Percentiles rank a stretch among this genome's conserved stretches.
Evolutionary conservation across 1,284 basidiomycete species (phyloP).

Genomic region (Porogramme epimiltina): DNA sequence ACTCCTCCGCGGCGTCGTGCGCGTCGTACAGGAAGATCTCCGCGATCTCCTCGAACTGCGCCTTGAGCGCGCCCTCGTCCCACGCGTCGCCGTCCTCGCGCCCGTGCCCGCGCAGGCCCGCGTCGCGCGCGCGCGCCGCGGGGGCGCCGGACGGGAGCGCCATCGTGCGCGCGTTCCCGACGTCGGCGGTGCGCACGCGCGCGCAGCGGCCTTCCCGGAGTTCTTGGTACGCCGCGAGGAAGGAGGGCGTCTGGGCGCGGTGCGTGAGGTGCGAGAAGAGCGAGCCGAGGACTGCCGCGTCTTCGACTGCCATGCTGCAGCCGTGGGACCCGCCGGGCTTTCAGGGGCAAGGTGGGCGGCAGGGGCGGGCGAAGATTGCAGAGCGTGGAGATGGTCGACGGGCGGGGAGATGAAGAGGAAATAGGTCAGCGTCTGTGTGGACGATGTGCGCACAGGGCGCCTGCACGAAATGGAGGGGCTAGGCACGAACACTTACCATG

Average conservation of each 20-base stretch:
- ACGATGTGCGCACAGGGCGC: not conserved
- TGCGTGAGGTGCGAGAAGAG: constrained; percentile 45
- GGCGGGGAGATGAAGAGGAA: not conserved
- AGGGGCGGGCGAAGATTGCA: not conserved
- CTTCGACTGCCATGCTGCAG: constrained; percentile 43
- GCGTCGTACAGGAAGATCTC: constrained; percentile 36
- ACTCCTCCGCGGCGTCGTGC: constrained; percentile 37
- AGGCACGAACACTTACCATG: constrained; percentile 34
- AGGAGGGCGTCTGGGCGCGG: constrained; percentile 40
- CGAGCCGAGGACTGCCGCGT: constrained; percentile 47
- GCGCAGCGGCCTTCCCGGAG: constrained; percentile 41
- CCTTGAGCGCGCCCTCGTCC: constrained; percentile 29
- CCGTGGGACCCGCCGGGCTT: constrained; percentile 39
- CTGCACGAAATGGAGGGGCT: not conserved
- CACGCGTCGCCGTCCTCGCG: constrained; percentile 22
- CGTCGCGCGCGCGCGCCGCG: constrained; percentile 39
- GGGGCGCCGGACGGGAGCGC: constrained; percentile 42
- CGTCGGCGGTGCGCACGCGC: constrained; percentile 37
- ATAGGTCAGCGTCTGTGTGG: too few relatives aligned
- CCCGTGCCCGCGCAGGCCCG: constrained; percentile 33
- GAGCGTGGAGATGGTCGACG: not conserved
- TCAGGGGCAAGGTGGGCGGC: not conserved
- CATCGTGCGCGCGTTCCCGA: constrained; percentile 35
- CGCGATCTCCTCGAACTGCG: constrained; percentile 30
- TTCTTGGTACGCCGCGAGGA: constrained; percentile 47